Conservation (phyloP, 2,329 filamentous ascomycete genomes). For the Penicillium hordei region DNA sequence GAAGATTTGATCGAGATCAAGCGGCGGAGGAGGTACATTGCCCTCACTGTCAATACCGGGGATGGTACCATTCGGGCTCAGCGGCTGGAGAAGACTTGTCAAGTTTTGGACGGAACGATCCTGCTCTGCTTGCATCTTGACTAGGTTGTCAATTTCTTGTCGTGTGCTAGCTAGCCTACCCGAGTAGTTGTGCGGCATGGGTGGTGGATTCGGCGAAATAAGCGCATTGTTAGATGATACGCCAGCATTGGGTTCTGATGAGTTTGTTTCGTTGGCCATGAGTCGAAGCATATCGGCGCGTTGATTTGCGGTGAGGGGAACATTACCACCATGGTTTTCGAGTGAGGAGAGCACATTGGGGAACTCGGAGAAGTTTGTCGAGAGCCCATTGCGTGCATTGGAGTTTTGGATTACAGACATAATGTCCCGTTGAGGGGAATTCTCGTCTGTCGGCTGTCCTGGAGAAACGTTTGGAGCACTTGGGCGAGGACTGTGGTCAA, state of each 20-base stretch:
- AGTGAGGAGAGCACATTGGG: conserved; percentile 48
- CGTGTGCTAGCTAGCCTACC: conserved; percentile 62
- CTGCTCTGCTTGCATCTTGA: conserved; percentile 76
- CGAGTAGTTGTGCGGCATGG: conserved; percentile 52
- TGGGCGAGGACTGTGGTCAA: conserved; percentile 40
- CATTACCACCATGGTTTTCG: conserved; percentile 44
- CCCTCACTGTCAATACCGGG: conserved; percentile 60
- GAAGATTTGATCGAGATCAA: conserved; percentile 60
- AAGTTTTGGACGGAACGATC: conserved; percentile 74
- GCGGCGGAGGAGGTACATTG: conserved; percentile 44
- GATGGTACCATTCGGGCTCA: conserved; percentile 77
- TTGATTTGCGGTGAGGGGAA: conserved; percentile 46
- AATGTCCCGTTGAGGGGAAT: conserved; percentile 44
- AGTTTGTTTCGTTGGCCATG: conserved; percentile 49
- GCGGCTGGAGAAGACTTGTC: conserved; percentile 70
- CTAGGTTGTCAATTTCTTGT: conserved; percentile 74
- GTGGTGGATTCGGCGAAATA: conserved; percentile 55
- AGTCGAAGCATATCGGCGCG: conserved; percentile 51
- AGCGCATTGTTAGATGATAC: conserved; percentile 56
- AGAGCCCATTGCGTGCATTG: conserved; percentile 44
- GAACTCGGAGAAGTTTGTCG: conserved; percentile 44
- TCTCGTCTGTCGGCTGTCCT: conserved; percentile 21
- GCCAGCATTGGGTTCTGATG: conserved; percentile 40
- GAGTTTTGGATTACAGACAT: conserved; percentile 51
- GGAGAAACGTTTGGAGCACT: conserved; percentile 22